Base-by-base conservation (phyloP, 441 rosid genomes). In the Cnidoscolus chayamansa region DNA sequence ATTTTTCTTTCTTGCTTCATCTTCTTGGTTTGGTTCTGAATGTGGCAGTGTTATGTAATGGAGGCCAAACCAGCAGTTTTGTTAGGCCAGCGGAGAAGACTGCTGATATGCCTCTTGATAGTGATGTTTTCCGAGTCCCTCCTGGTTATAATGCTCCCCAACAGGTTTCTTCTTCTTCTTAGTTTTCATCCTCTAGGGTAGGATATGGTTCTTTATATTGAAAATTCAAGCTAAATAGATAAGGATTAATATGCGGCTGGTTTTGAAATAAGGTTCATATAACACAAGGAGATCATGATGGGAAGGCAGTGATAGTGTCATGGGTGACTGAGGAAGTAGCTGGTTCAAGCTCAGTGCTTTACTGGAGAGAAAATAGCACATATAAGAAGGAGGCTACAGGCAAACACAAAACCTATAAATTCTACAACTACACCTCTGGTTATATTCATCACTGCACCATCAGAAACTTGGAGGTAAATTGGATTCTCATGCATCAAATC, bases 121-220 rank as follows among this genome's bases (percentile, higher is more conserved):
- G 94, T 43, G 98, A 91, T 75, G 94, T 89, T 16, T 94, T 94
- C 62, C 64, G 65, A 11, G 85, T 81, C 53, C 94, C 93, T 79
- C 85, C 85, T 48, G 96, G 96, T 2, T 84, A 87, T 62, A 94
- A 94, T 85, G 97, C 98, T 77, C 98, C 97, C 58, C 93, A 93
- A 65, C 97, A 93, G 93, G 98, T 93, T 32, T 31, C 47, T 60
- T 61, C 25, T 25, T 25, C 25, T 25, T 25, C 25, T 25, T 25
- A 25, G 25, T 25, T 25, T 25, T 25, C 25, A 25, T 25, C 25
- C 25, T 25, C 25, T 25, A 25, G 25, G 25, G 25, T 25, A 25
- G 25, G 25, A 25, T 25, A 25, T 25, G 25, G 45, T 40, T 40
- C 45, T 40, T 40, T 40, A 40, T 25, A 25, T 25, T 25, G 25